Base-by-base conservation (phyloP, 2,329 filamentous ascomycete genomes). In the Aspergillus chevalieri region DNA sequence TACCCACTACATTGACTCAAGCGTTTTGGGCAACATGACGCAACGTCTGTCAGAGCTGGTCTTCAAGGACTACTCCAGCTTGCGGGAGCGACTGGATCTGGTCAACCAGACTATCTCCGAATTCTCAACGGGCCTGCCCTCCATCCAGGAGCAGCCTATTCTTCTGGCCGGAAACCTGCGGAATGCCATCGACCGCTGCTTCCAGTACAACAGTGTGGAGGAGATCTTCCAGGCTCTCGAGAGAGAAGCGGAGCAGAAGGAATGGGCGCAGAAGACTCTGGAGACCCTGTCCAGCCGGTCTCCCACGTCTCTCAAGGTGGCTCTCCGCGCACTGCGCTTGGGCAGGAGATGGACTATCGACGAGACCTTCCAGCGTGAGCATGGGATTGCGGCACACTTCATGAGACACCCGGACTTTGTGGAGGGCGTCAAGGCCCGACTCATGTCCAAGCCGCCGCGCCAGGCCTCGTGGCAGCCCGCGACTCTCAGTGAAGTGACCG, bases 1-100 rank as follows among this genome's bases (percentile, higher is more conserved):
- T 52, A 97, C 93, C 12, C 93, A 98, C 74, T 98, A 95, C 74
- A 76, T 98, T 57, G 87, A 98, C 78, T 95, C 92, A 41, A 90
- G 88, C 52, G 85, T 86, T 57, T 79, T 98, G 52, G 83, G 87
- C 45, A 81, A 82, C 59, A 80, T 98, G 50, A 89, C 95, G 69
- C 79, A 84, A 17, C 88, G 92, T 66, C 80, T 98, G 22, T 87
- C 89, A 1, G 93, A 98, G 73, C 79, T 98, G 54, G 81, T 85
- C 24, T 98, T 98, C 77, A 80, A 81, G 52, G 94, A 98, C 72
- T 82, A 85, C 61, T 82, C 87, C 49, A 57, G 69, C 36, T 73
- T 86, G 19, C 57, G 76, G 19, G 74, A 83, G 41, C 84, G 91
- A 47, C 76, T 90, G 51, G 71, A 75, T 42, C 77, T 89, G 58